Evolutionary conservation across 202 grass and related monocot genomes (phyloP), one percentile per base, ranked within the genome.

Genomic region (Digitaria exilis): DNA sequence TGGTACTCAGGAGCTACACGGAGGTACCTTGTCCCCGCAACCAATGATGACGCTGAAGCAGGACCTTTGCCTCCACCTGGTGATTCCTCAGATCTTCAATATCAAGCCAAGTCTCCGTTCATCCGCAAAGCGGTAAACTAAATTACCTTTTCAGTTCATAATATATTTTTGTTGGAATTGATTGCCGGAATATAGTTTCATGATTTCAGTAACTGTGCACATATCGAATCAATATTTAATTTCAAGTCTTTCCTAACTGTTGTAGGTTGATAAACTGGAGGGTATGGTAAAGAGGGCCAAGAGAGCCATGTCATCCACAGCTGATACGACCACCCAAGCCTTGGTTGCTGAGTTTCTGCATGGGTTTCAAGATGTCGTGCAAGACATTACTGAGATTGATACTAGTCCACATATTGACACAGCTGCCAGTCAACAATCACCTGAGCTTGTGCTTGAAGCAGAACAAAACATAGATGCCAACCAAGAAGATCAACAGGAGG

Each of bases 1-100:
- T 91, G 89, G 89, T 91, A 85, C 75, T 81, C 86, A 19, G 77
- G 57, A 15, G 82, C 57, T 52, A 85, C 89, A 30, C 69, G 77
- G 4, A 75, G 86, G 24, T 88, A 86, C 84, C 86, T 91, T 81
- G 73, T 88, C 70, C 78, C 89, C 16, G 69, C 59, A 60, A 69
- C 0, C 41, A 60, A 54, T 3, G 70, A 87, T 41, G 85, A 87
- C 10, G 70, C 31, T 60, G 85, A 87, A 87, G 69, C 71, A 35
- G 84, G 70, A 51, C 71, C 85, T 50, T 81, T 71, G 43, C 64
- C 52, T 18, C 42, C 30, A 24, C 39, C 29, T 13, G 30, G 75
- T 50, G 71, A 82, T 51, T 87, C 71, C 17, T 61, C 46, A 24
- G 64, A 82, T 50, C 30, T 61, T 50, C 78, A 69, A 42, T 41